Evolutionary conservation across 2,329 filamentous ascomycete species (phyloP), one percentile per base, ranked within the genome.

Genomic region (Beauveria pseudobassiana): DNA sequence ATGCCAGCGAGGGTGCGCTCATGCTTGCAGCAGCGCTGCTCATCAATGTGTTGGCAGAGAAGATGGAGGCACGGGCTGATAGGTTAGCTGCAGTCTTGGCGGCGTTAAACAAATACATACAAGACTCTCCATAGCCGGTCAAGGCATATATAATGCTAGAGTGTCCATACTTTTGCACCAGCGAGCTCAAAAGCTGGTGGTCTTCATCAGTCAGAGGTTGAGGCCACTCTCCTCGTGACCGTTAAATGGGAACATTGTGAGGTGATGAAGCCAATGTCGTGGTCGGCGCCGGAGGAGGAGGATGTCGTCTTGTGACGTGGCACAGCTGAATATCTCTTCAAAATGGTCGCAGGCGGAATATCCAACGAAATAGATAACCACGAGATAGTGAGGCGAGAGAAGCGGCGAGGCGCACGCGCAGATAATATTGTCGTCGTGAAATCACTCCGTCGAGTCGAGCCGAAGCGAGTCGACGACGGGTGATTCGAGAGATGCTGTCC

Each of bases 1-100:
- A 78, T 20, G 72, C 73, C 58, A 77, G 67, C 7, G 76, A 77
- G 6, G 76, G 75, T 7, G 73, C 75, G 64, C 73, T 76, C 22
- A 72, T 69, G 48, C 57, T 63, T 38, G 62, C 62, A 22, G 24
- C 40, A 18, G 64, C 60, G 63, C 71, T 75, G 69, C 75, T 78
- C 63, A 76, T 70, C 22, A 77, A 67, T 14, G 75, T 77, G 22
- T 69, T 73, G 53, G 73, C 71, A n/a, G 75, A 77, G 24, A 76
- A 69, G 14, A 72, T 73, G 4, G 76, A 78, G 56, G 73, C 70
- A 46, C 74, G 75, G 8, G 75, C 75, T 77, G 60, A 49, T 7
- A 12, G 34, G 26, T 58, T 62, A 61, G 42, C 55, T 26, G 34
- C 40, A 28, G 38, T 43, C n/a, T 56, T 38, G 59, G 57, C 16